Evolutionary conservation across 495 filamentous ascomycete genomes (phyloP), one percentile per base, ranked within the genome.

Genomic region (Hyaloscypha bicolor): DNA sequence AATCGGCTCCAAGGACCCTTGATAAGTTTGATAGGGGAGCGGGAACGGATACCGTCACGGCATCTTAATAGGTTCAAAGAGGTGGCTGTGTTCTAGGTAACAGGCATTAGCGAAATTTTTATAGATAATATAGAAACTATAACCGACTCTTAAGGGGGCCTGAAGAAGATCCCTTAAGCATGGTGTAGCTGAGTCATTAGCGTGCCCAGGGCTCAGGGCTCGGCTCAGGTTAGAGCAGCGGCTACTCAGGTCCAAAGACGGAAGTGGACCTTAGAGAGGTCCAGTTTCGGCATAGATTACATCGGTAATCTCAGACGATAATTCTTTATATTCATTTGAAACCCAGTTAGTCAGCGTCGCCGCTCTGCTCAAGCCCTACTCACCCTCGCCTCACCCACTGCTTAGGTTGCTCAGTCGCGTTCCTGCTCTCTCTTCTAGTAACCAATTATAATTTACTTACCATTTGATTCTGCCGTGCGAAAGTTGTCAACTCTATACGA

Each of bases 401-500:
- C 51, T 6, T 14, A 53, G 51, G 51, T 25, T 53, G 16, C 51
- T 53, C 51, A 53, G 51, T 53, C 51, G 22, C 16, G 51, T 53
- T 53, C 51, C 51, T 53, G 51, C 51, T 53, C 51, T 53, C 51
- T 19, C 51, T 53, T 53, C 16, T 25, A 19, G 51, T 53, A 19
- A 53, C 51, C 51, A 53, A 53, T 53, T 14, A 53, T 53, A 9
- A 37, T 37, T 9, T 9, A 37, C 4, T 37, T 37, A 37, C 5
- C 9, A 37, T 37, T 37, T 5, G 33, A 9, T 37, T 25, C 51
- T 53, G 16, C 51, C 5, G 16, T 19, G 22, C 51, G 5, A 53
- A 53, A 53, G 51, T 19, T 53, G 51, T 6, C 51, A 53, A 53
- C 51, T 53, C 51, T 53, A 53, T 25, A 25, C 51, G 51, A 53